Conservation (phyloP, 345 rosid species). For the Salix dunnii region DNA sequence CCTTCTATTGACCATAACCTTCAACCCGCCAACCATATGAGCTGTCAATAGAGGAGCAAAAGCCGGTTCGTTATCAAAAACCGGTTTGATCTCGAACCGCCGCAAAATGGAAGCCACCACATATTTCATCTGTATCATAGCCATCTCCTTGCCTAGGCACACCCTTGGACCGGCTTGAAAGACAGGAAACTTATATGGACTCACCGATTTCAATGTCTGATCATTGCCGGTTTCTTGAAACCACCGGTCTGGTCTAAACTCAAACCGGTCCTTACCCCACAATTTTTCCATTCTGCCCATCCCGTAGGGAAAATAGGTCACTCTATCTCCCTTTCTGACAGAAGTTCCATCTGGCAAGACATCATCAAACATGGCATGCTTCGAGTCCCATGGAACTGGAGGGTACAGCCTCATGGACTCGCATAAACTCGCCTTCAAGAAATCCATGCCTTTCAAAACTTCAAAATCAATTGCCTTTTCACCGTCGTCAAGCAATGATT, state of each 20-base stretch:
- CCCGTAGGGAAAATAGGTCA: slow-evolving; percentile 30
- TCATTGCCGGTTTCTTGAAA: not conserved
- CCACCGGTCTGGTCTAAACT: slow-evolving; percentile 34
- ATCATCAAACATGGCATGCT: slow-evolving; percentile 23
- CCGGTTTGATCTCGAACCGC: slow-evolving; percentile 26
- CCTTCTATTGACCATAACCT: slow-evolving; percentile 22
- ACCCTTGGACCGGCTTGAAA: slow-evolving; percentile 81
- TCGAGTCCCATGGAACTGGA: slow-evolving; percentile 34
- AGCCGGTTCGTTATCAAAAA: slow-evolving; percentile 7
- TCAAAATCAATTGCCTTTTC: slow-evolving; percentile 12
- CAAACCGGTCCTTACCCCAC: slow-evolving; percentile 26
- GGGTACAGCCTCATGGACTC: slow-evolving; percentile 36
- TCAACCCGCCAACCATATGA: slow-evolving; percentile 34
- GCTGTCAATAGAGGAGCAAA: slow-evolving; percentile 29
- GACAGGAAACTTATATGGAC: slow-evolving; percentile 56
- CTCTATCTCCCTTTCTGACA: slow-evolving; percentile 28
- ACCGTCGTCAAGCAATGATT: slow-evolving; percentile 4
- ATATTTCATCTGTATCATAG: slow-evolving; percentile 65
- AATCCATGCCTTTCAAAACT: slow-evolving; percentile 19
- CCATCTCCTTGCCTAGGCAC: slow-evolving; percentile 76
- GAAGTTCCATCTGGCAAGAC: slow-evolving; percentile 28
- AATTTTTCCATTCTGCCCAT: slow-evolving; percentile 31
- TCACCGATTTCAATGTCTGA: slow-evolving; percentile 6
- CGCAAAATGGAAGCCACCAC: slow-evolving; percentile 40
- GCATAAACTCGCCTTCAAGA: slow-evolving; percentile 26